A percentile compares a stretch with the other conserved stretches of the same genome.
Conservation (phyloP, 306 rosid species). For the Ammopiptanthus mongolicus region DNA sequence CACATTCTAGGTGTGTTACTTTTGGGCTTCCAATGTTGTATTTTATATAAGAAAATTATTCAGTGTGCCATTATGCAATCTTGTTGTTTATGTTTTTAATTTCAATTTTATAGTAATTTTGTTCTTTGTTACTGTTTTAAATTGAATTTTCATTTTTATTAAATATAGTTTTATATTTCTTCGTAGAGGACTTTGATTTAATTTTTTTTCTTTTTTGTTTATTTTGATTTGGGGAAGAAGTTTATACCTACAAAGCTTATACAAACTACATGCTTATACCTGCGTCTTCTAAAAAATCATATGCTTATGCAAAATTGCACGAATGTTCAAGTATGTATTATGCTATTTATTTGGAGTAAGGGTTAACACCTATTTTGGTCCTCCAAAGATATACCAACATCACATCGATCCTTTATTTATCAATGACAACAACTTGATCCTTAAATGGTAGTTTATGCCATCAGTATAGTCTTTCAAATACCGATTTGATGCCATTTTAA, state of each 20-base stretch:
- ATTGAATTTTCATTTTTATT: not conserved
- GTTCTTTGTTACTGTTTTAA: not conserved
- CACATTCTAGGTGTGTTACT: not conserved
- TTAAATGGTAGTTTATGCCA: too few relatives aligned
- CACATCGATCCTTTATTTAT: too few relatives aligned
- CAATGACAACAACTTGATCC: too few relatives aligned
- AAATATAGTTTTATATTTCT: not conserved
- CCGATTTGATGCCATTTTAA: too few relatives aligned
- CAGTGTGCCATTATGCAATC: not conserved
- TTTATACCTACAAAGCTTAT: not conserved
- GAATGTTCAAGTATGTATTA: not conserved
- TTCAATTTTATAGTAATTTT: not conserved
- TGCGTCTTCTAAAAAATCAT: not conserved
- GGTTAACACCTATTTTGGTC: too few relatives aligned
- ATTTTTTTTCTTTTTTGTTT: not conserved
- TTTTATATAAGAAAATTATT: not conserved
- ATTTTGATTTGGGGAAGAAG: not conserved
- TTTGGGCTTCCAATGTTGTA: not conserved
- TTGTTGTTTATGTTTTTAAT: not conserved
- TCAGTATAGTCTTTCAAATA: too few relatives aligned
- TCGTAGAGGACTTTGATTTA: not conserved
- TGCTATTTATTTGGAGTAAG: too few relatives aligned
- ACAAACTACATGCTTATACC: not conserved
- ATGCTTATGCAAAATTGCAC: not conserved
- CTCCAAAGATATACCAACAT: too few relatives aligned